Conservation (phyloP, 148 eudicot species). For the Talinum fruticosum region DNA sequence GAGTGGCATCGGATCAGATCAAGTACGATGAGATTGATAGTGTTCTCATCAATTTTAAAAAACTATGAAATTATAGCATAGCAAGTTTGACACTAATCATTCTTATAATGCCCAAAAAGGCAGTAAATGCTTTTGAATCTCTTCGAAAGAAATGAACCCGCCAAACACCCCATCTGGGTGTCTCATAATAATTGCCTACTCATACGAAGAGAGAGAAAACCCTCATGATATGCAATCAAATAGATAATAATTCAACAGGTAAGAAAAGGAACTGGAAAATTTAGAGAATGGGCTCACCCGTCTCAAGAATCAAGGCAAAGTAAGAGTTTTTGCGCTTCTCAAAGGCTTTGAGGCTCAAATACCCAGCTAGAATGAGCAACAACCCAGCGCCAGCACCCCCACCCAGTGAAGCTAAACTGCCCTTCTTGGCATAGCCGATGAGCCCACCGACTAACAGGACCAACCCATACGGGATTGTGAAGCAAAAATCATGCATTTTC, state of each 20-base stretch:
- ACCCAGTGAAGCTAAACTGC: constrained; percentile 79
- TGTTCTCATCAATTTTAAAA: too few relatives aligned
- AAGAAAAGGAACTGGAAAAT: neutral
- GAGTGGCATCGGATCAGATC: constrained; percentile 2
- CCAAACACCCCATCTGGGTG: neutral
- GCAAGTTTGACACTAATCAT: too few relatives aligned
- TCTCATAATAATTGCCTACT: constrained; percentile 10
- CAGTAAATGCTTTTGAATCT: neutral
- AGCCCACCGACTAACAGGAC: constrained; percentile 64
- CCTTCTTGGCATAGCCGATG: constrained; percentile 69
- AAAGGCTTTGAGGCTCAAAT: constrained; percentile 71
- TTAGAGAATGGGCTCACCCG: constrained; percentile 36
- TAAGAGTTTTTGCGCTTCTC: constrained; percentile 64
- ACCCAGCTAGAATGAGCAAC: constrained; percentile 80
- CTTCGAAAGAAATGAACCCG: neutral
- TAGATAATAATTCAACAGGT: too few relatives aligned
- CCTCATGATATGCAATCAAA: too few relatives aligned
- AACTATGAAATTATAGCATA: neutral
- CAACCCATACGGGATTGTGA: constrained; percentile 92
- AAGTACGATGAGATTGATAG: neutral
- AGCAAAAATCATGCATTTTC: constrained; percentile 98
- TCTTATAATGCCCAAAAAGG: too few relatives aligned
- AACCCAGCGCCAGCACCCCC: constrained; percentile 85
- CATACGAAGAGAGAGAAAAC: too few relatives aligned
- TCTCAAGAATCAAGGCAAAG: constrained; percentile 72